Conservation (phyloP, 2,329 filamentous ascomycete species). For the Pseudogymnoascus sp. region DNA sequence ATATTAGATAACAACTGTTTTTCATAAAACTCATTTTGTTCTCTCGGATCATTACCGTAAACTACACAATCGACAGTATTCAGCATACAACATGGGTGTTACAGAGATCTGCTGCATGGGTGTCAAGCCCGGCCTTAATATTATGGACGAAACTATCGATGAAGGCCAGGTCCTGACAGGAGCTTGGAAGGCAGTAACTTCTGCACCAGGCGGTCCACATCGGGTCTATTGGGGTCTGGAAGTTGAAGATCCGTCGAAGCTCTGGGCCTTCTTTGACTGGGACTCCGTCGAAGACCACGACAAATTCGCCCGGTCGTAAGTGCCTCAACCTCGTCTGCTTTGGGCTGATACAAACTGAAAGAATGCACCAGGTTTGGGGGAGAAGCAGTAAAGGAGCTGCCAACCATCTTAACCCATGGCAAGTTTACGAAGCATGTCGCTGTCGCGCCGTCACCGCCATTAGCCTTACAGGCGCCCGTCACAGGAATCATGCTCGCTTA, state of each 20-base stretch:
- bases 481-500: conserved; percentile 5
- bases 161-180: conserved; percentile 17
- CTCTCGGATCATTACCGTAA: not conserved
- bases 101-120: conserved; percentile 22
- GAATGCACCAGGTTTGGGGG: conserved; percentile 14
- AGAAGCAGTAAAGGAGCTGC: conserved; percentile 19
- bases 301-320: conserved; percentile 20
- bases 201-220: conserved; percentile 19
- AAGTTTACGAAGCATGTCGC: conserved; percentile 22
- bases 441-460: conserved; percentile 14
- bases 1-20: not conserved
- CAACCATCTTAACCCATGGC: conserved; percentile 17
- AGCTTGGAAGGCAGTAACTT: conserved; percentile 16
- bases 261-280: conserved; percentile 26
- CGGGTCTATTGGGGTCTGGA: conserved; percentile 21
- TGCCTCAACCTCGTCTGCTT: not conserved
- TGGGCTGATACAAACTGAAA: not conserved
- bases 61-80: not conserved
- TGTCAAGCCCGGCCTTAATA: conserved; percentile 18
- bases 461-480: conserved; percentile 18
- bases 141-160: conserved; percentile 19
- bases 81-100: conserved; percentile 14
- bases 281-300: conserved; percentile 23
- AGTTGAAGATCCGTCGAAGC: conserved; percentile 18
- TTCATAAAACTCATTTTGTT: not conserved